phyloP scores from a whole-genome alignment of 306 rosid genomes.

The Malus asiatica region DNA sequence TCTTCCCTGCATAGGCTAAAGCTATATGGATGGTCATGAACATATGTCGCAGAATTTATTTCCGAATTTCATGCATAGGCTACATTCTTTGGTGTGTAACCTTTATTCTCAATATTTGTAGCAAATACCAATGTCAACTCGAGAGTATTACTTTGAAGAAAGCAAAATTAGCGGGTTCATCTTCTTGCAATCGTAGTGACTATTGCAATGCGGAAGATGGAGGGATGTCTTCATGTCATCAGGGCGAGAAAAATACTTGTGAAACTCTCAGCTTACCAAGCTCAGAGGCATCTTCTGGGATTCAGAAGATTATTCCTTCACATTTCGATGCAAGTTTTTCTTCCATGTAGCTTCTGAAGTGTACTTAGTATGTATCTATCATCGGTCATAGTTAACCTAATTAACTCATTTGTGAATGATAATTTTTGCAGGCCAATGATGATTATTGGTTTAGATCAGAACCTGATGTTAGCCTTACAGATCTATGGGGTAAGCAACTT shows the following conservation, averaged over 20 bases:
- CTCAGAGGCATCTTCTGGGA: conserved; percentile 37
- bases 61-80: too few relatives aligned
- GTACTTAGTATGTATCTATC: not conserved
- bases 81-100: not conserved
- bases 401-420: conserved; percentile 3
- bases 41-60: too few relatives aligned
- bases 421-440: conserved; percentile 43
- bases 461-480: conserved; percentile 47
- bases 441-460: conserved; percentile 85
- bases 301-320: conserved; percentile 57
- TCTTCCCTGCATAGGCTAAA: not conserved
- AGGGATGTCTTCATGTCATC: conserved; percentile 18
- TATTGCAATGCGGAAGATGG: conserved; percentile 18
- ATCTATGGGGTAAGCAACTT: conserved; percentile 59
- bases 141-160: conserved; percentile 27
- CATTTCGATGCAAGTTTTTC: conserved; percentile 36
- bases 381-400: not conserved
- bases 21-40: not conserved
- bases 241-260: conserved; percentile 18
- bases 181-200: conserved; percentile 15
- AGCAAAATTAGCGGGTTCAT: conserved; percentile 19
- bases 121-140: conserved; percentile 29
- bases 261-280: conserved; percentile 13
- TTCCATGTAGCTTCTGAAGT: not conserved
- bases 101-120: conserved; percentile 17